Evolutionary conservation across 345 rosid genomes (phyloP), one percentile per base, ranked within the genome.

Genomic region (Eucalyptus sideroxylon): DNA sequence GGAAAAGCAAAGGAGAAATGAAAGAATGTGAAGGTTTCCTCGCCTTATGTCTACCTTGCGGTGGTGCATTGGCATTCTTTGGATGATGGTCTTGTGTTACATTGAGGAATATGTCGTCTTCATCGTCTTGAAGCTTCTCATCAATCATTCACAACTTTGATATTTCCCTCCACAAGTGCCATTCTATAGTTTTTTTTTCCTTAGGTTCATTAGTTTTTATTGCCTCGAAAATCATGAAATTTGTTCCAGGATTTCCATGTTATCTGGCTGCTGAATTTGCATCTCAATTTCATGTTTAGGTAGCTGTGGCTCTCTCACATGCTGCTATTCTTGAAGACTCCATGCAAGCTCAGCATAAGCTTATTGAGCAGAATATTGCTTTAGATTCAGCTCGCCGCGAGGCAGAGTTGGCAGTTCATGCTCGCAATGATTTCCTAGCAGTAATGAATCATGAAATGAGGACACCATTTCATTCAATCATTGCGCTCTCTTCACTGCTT

Each of bases 361-460:
- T 98, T 80, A 91, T 95, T 92, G 95, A 95, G 87, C 98, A 96
- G 94, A 98, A 98, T 90, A 90, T 95, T 88, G 99, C 95, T 86
- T 89, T 98, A 91, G 95, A 97, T 86, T 91, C 89, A 91, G 99
- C 99, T 90, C 99, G 97, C 51, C 95, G 89, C 65, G 99, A 98
- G 87, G 99, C 98, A 89, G 99, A 98, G 95, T 91, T 88, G 92
- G 98, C 99, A 50, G 94, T 97, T 44, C 97, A 94, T 95, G 99
- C 99, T 88, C 96, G 97, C 89, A 98, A 98, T 90, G 99, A 98
- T 92, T 98, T 97, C 93, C 96, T 96, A 51, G 95, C 98, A 42
- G 99, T 98, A 90, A 97, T 98, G 99, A 98, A 97, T 94, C 99
- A 97, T 90, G 99, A 98, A 91, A 98, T 98, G 99, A 95, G 98